phyloP scores from a whole-genome alignment of 2,329 filamentous ascomycete genomes.

The Xylariaceae sp. region DNA sequence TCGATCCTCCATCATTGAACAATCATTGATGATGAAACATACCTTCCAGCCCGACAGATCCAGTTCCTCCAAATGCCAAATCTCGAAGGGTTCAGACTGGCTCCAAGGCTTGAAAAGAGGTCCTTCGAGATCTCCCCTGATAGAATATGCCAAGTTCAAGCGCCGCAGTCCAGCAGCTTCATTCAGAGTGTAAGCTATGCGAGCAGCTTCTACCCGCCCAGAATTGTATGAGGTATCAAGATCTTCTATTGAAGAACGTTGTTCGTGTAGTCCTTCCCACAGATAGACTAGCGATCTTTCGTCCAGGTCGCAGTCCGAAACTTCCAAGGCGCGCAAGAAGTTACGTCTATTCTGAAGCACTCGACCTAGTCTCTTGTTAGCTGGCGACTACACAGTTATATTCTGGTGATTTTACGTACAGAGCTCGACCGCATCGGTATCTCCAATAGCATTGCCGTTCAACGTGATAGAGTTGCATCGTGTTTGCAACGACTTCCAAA shows the following conservation, averaged over 20 bases:
- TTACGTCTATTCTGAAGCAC: constrained; percentile 30
- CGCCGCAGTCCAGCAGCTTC: constrained; percentile 42
- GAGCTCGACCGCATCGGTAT: constrained; percentile 46
- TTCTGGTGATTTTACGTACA: constrained; percentile 32
- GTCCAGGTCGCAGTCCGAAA: constrained; percentile 49
- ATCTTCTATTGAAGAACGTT: constrained; percentile 41
- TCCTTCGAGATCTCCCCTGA: constrained; percentile 42
- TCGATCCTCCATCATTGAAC: not conserved
- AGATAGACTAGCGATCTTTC: constrained; percentile 46
- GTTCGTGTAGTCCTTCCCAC: constrained; percentile 44
- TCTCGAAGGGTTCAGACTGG: constrained; percentile 31
- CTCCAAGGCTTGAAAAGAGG: constrained; percentile 44
- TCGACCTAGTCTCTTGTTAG: constrained; percentile 17
- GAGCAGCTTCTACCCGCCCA: constrained; percentile 46
- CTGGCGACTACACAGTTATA: not conserved
- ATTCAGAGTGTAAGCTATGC: constrained; percentile 41
- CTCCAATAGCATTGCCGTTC: constrained; percentile 46
- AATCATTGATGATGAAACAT: constrained; percentile 14
- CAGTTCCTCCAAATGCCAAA: constrained; percentile 49
- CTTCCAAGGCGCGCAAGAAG: constrained; percentile 45
- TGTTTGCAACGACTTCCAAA: constrained; percentile 44
- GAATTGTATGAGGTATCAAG: constrained; percentile 52
- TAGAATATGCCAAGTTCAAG: constrained; percentile 48
- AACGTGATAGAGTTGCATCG: constrained; percentile 50
- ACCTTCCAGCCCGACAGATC: constrained; percentile 54